Conservation (phyloP, 1,139 yeast genomes). For the Yamadazyma jaroonii region DNA sequence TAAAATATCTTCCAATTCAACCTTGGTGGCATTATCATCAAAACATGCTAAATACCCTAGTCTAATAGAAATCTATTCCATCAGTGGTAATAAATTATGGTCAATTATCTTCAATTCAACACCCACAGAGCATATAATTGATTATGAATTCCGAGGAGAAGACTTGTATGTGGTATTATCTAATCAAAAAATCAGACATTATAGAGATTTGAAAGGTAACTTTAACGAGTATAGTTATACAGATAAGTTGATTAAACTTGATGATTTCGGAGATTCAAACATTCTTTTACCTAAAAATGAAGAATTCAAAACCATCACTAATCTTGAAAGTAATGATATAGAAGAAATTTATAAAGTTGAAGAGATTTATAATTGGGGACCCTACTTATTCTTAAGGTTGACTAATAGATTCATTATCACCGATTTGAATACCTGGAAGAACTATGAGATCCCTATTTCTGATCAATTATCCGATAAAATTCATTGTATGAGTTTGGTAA, state of each 20-base stretch:
- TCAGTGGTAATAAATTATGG: constrained; percentile 50
- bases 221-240: constrained; percentile 49
- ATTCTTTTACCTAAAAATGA: constrained; percentile 5
- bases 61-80: constrained; percentile 48
- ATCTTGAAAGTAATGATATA: constrained; percentile 30
- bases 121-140: constrained; percentile 53
- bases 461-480: constrained; percentile 16
- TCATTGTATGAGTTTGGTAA: constrained; percentile 15
- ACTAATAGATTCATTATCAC: constrained; percentile 26
- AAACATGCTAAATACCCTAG: constrained; percentile 31
- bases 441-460: constrained; percentile 27
- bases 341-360: constrained; percentile 31
- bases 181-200: constrained; percentile 57
- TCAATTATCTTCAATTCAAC: constrained; percentile 51
- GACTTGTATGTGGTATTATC: constrained; percentile 60
- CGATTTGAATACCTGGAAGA: constrained; percentile 22
- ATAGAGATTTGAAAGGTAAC: constrained; percentile 67
- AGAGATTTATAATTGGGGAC: constrained; percentile 20
- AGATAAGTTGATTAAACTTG: constrained; percentile 33
- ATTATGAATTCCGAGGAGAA: constrained; percentile 58
- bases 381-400: constrained; percentile 31
- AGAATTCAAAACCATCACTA: constrained; percentile 21
- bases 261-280: constrained; percentile 30
- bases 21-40: constrained; percentile 38
- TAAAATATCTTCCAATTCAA: constrained; percentile 27